These are phyloP conservation scores for Metschnikowia proteae DNA, from an alignment of 805 yeast species.

Conservation along the genomic window DNA sequence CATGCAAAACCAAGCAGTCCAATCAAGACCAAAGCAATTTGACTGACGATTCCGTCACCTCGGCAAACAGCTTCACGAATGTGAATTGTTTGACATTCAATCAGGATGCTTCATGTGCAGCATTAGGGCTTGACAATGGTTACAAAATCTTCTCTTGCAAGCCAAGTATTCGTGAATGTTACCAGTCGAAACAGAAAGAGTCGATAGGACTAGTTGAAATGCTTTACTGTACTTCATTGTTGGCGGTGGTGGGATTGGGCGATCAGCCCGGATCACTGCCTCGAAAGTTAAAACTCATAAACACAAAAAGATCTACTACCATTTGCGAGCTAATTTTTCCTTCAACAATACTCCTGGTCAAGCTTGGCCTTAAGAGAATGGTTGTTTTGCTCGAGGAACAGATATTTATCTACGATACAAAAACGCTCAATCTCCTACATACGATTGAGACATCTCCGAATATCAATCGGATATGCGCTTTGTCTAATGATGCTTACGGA, in stretches of 20 bases:
- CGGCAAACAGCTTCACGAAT: constrained; percentile 2
- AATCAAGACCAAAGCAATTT: background rate
- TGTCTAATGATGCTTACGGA: constrained; percentile 40
- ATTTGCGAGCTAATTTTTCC: constrained; percentile 44
- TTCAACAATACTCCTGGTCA: constrained; percentile 37
- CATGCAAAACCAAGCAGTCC: background rate
- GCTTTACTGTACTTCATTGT: constrained; percentile 83
- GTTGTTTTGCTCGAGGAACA: constrained; percentile 41
- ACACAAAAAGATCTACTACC: constrained; percentile 63
- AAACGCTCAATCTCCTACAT: constrained; percentile 40
- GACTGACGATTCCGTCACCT: background rate
- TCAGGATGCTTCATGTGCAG: constrained; percentile 82
- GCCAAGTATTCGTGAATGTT: constrained; percentile 60
- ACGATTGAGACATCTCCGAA: constrained; percentile 45
- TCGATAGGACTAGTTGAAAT: constrained; percentile 76
- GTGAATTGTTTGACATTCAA: constrained; percentile 59
- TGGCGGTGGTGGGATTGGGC: constrained; percentile 79
- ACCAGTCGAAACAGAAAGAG: constrained; percentile 37
- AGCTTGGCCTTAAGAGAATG: constrained; percentile 31
- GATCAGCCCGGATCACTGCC: constrained; percentile 70
- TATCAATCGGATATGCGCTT: constrained; percentile 53
- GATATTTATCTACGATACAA: constrained; percentile 40
- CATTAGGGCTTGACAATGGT: constrained; percentile 63
- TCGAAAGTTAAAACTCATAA: constrained; percentile 75
- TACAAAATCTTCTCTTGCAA: constrained; percentile 82